Percentiles rank a stretch among this genome's conserved stretches.
Evolutionary conservation across 1,284 basidiomycete species (phyloP).

Genomic region (Cystobasidium pallidum): DNA sequence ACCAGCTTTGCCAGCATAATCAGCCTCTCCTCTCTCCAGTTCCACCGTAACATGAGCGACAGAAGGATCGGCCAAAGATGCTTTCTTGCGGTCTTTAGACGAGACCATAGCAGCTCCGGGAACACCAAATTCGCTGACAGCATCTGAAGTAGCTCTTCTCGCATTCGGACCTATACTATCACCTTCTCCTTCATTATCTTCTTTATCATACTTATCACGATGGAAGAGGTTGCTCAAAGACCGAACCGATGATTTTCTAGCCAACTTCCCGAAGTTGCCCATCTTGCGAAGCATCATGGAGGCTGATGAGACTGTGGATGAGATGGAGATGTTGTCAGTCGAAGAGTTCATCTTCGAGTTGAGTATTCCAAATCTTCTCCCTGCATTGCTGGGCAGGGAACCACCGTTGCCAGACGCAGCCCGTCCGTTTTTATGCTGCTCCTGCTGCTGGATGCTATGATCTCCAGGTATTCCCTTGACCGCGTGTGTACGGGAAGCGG

Average conservation of each 20-base stretch:
- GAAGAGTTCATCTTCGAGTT: conserved; percentile 88
- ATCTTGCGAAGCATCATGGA: conserved; percentile 98
- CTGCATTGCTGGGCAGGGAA: conserved; percentile 24
- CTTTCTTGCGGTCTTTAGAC: conserved; percentile 68
- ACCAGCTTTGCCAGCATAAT: conserved; percentile 63
- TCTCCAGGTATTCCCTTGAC: neutral
- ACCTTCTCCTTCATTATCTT: conserved; percentile 47
- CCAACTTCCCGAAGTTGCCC: conserved; percentile 71
- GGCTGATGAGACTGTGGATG: conserved; percentile 93
- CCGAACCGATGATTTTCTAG: conserved; percentile 41
- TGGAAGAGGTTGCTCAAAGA: conserved; percentile 41
- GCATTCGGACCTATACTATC: neutral
- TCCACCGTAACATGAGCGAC: conserved; percentile 85
- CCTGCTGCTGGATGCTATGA: neutral
- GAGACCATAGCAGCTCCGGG: conserved; percentile 59
- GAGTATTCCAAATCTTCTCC: conserved; percentile 63
- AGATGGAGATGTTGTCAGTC: conserved; percentile 95
- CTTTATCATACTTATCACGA: conserved; percentile 40
- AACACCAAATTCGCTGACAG: conserved; percentile 42
- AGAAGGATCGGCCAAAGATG: conserved; percentile 69
- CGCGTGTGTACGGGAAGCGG: conserved; percentile 16
- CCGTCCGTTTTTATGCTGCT: conserved; percentile 1
- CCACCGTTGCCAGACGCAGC: neutral
- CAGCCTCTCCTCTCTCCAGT: conserved; percentile 67
- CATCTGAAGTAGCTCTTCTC: conserved; percentile 27